Conservation (phyloP, 495 filamentous ascomycete genomes). For the Xylaria palmicola region DNA sequence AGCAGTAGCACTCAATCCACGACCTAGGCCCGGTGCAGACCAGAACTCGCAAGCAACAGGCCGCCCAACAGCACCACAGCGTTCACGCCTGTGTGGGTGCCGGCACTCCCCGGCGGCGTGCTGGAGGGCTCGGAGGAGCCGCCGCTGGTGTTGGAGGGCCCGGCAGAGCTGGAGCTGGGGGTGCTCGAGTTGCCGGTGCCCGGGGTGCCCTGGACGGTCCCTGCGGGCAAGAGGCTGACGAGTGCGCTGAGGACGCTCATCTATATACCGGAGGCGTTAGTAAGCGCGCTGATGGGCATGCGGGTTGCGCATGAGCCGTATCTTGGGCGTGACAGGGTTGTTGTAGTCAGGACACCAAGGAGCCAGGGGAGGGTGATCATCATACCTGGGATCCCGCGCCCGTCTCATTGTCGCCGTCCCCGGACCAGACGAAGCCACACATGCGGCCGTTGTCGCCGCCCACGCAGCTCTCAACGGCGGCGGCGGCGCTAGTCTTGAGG, state of each 20-base stretch:
- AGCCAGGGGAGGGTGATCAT: not conserved
- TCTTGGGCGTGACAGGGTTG: not conserved
- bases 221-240: constrained; percentile 38
- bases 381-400: constrained; percentile 29
- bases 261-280: constrained; percentile 47
- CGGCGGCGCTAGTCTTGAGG: constrained; percentile 62
- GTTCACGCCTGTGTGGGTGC: not conserved
- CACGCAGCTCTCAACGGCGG: constrained; percentile 65
- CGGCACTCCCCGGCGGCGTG: not conserved
- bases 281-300: not conserved
- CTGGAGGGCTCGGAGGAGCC: not conserved
- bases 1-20: not conserved
- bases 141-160: constrained; percentile 30
- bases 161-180: constrained; percentile 16
- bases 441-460: constrained; percentile 52
- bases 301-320: not conserved
- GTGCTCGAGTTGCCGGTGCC: no score
- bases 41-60: not conserved
- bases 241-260: constrained; percentile 60
- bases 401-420: constrained; percentile 41
- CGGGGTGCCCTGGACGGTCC: no score
- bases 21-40: not conserved
- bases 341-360: no score
- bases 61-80: not conserved
- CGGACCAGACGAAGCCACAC: constrained; percentile 65